Evolutionary conservation across 441 rosid genomes (phyloP), one percentile per base, ranked within the genome.

Genomic region (Populus hybrid): DNA sequence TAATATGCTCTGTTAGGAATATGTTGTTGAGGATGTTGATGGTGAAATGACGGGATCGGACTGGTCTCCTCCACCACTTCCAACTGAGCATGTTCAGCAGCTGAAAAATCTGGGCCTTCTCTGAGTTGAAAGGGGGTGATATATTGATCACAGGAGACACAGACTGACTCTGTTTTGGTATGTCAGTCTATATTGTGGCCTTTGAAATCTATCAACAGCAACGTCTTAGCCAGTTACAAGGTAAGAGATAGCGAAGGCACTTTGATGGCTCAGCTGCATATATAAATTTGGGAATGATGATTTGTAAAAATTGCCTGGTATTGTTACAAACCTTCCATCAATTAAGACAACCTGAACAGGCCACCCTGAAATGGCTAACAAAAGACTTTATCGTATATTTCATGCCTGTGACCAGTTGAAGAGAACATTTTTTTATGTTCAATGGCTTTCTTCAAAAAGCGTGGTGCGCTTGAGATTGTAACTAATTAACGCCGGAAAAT

Each of bases 1-100:
- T 54, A 32, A 24, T 68, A 34, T 80, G 67, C 32, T 74, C 14
- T 73, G 28, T 21, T 80, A 95, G 99, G 99, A 97, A 81, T 97
- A 97, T 78, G 99, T 95, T 40, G 99, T 97, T 8, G 99, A 97
- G 88, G 99, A 97, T 84, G 97, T 93, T 32, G 99, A 97, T 77
- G 98, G 92, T 0, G 99, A 97, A 81, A 88, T 86, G 86, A 89
- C 80, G 8, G 97, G 92, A 74, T 89, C 95, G 16, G 98, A 97
- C 54, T 97, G 99, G 99, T 84, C 92, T 61, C 95, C 99, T 23
- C 97, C 95, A 8, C 89, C 90, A 83, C 92, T 97, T 67, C 97
- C 99, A 8, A 68, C 91, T 0, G 98, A 97, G 84, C 99, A 95
- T 70, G 59, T 97, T 68, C 99, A 93, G 82, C 99, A 93, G 85